phyloP scores from a whole-genome alignment of 495 filamentous ascomycete species.

The Patellaria atrata region DNA sequence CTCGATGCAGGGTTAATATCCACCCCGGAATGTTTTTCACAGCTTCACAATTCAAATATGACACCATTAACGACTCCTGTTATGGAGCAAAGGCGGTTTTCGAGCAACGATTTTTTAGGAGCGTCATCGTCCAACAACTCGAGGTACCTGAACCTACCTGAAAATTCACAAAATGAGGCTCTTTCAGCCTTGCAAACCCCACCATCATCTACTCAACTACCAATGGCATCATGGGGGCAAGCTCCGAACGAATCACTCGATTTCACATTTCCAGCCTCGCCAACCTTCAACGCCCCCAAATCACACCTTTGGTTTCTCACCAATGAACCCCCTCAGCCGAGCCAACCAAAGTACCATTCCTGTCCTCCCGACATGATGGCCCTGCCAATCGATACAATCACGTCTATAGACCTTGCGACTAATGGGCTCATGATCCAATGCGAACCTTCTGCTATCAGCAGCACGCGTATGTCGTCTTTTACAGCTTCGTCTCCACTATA shows the following conservation, averaged over 20 bases:
- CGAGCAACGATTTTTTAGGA: no score
- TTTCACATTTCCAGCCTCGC: slow-evolving; percentile 18
- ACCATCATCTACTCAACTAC: slow-evolving; percentile 8
- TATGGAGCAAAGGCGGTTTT: no score
- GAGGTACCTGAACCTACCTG: no score
- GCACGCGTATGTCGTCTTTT: not conserved
- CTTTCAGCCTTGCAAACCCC: slow-evolving; percentile 21
- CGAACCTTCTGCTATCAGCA: not conserved
- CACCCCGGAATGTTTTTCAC: no score
- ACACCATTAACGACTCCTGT: no score
- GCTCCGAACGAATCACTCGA: slow-evolving; percentile 12
- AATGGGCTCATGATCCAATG: not conserved
- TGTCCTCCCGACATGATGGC: slow-evolving; percentile 2
- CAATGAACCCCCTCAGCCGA: slow-evolving; percentile 4
- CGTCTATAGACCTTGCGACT: slow-evolving; percentile 7
- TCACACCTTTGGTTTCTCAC: slow-evolving; percentile 3
- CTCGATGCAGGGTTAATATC: no score
- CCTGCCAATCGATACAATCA: slow-evolving; percentile 1
- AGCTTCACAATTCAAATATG: no score
- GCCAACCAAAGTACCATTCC: not conserved
- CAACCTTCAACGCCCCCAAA: slow-evolving; percentile 8
- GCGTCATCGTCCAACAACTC: no score
- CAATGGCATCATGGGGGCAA: slow-evolving; percentile 15
- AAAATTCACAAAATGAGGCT: slow-evolving; percentile 17
- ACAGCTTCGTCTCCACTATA: not conserved